A percentile compares a stretch with the other conserved stretches of the same genome.
Conservation (phyloP, 2,329 filamentous ascomycete genomes). For the Fusarium coicis region DNA sequence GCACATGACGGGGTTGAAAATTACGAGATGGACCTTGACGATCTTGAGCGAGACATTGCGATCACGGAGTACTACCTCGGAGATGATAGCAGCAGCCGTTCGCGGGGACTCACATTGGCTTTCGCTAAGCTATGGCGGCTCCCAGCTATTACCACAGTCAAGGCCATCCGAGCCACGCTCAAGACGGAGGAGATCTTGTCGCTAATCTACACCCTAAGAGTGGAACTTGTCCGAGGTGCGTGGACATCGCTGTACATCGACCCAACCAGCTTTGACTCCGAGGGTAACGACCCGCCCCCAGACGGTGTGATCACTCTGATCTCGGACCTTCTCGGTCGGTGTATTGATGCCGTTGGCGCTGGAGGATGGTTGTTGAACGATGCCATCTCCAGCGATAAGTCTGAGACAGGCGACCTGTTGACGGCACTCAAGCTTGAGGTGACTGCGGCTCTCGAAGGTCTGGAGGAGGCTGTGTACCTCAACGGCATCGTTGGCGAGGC, state of each 20-base stretch:
- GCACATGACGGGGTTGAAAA: slow-evolving; percentile 46
- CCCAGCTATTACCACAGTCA: slow-evolving; percentile 68
- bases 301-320: slow-evolving; percentile 78
- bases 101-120: slow-evolving; percentile 72
- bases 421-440: slow-evolving; percentile 74
- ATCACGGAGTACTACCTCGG: slow-evolving; percentile 75
- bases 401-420: slow-evolving; percentile 72
- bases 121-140: slow-evolving; percentile 77
- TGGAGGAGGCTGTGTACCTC: slow-evolving; percentile 75
- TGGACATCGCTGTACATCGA: slow-evolving; percentile 81
- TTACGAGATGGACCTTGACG: slow-evolving; percentile 66
- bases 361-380: slow-evolving; percentile 79
- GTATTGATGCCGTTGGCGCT: slow-evolving; percentile 79
- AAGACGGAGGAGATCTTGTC: slow-evolving; percentile 75
- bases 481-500: slow-evolving; percentile 73
- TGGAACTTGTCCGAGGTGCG: slow-evolving; percentile 78
- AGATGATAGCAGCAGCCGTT: slow-evolving; percentile 70
- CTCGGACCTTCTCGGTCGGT: slow-evolving; percentile 76
- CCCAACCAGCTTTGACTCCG: slow-evolving; percentile 58
- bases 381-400: slow-evolving; percentile 61
- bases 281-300: slow-evolving; percentile 59
- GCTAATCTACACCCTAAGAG: slow-evolving; percentile 76
- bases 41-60: slow-evolving; percentile 72
- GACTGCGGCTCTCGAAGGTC: slow-evolving; percentile 75
- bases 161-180: slow-evolving; percentile 71